These are phyloP conservation scores for Combretum micranthum DNA, from an alignment of 345 rosid species.

Conservation along the genomic window DNA sequence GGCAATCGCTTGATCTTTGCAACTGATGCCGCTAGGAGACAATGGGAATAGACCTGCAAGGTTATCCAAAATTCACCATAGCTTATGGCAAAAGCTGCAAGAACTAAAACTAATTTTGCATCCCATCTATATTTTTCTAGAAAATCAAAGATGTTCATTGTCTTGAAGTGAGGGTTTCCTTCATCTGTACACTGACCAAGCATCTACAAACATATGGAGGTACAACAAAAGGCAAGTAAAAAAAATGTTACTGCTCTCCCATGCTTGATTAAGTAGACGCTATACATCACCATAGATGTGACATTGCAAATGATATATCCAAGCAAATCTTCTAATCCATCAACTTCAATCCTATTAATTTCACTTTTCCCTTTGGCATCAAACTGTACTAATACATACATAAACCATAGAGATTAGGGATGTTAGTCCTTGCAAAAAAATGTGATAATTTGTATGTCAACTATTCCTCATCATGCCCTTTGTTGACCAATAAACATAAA, in stretches of 20 bases:
- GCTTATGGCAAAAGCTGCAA: slow-evolving; percentile 56
- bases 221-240: not conserved
- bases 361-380: slow-evolving; percentile 14
- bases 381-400: slow-evolving; percentile 4
- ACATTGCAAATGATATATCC: slow-evolving; percentile 34
- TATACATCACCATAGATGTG: slow-evolving; percentile 34
- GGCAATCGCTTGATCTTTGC: slow-evolving; percentile 51
- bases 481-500: too few species aligned
- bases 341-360: slow-evolving; percentile 29
- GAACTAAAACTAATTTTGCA: slow-evolving; percentile 55
- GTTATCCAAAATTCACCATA: slow-evolving; percentile 58
- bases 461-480: too few species aligned
- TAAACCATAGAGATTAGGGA: not conserved
- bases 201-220: slow-evolving; percentile 37
- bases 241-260: not conserved
- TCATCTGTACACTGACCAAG: slow-evolving; percentile 26
- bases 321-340: slow-evolving; percentile 35
- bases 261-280: slow-evolving; percentile 2
- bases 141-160: slow-evolving; percentile 49
- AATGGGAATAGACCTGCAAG: slow-evolving; percentile 30
- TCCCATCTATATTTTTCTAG: slow-evolving; percentile 66
- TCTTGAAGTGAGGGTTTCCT: slow-evolving; percentile 33
- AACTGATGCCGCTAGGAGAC: slow-evolving; percentile 52
- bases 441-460: too few species aligned
- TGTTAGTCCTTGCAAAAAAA: too few species aligned